These are phyloP conservation scores for Elsinoe australis DNA, from an alignment of 2,329 filamentous ascomycete genomes.

Conservation along the genomic window DNA sequence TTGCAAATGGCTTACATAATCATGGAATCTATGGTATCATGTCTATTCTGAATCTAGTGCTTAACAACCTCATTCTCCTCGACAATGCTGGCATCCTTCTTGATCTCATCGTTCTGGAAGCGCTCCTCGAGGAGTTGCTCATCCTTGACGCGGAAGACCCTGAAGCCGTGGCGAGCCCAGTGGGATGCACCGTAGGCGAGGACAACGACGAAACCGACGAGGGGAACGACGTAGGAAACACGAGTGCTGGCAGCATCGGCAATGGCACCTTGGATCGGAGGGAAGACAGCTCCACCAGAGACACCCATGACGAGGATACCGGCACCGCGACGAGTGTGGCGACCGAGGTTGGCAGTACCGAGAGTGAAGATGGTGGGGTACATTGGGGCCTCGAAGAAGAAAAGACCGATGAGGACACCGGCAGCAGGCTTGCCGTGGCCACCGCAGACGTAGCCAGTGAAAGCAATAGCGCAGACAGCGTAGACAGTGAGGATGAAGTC, in stretches of 20 bases:
- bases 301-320: conserved; percentile 37
- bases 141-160: conserved; percentile 30
- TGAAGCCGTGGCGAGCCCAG: conserved; percentile 30
- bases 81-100: too few species aligned
- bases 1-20: too few species aligned
- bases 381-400: conserved; percentile 34
- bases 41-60: too few species aligned
- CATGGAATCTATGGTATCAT: too few species aligned
- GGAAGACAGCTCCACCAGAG: conserved; percentile 31
- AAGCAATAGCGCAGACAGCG: conserved; percentile 28
- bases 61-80: too few species aligned
- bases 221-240: conserved; percentile 40
- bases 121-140: too few species aligned
- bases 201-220: conserved; percentile 38
- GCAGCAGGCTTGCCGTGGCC: conserved; percentile 29
- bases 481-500: conserved; percentile 34
- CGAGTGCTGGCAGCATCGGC: conserved; percentile 35
- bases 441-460: conserved; percentile 30
- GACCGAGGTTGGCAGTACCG: conserved; percentile 34
- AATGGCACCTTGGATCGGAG: conserved; percentile 34
- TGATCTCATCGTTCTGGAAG: too few species aligned
- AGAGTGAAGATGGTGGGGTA: conserved; percentile 36
- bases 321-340: conserved; percentile 34
- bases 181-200: conserved; percentile 30
- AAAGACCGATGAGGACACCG: conserved; percentile 31